Evolutionary conservation across 108 stramenopile species (phyloP).

Genomic region (Pseudonitzschia delicatissima): DNA sequence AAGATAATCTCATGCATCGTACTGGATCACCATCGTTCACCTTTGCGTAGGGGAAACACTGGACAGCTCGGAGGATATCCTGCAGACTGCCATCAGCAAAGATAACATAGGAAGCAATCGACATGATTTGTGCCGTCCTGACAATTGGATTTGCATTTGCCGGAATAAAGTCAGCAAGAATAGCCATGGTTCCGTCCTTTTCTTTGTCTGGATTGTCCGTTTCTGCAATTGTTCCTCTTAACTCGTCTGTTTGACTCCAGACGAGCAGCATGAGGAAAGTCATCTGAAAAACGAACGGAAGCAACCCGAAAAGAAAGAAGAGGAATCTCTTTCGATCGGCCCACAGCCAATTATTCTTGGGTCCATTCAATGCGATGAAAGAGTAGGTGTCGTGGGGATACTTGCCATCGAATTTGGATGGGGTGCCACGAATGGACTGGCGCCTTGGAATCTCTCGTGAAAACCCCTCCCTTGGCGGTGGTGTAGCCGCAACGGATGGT

Average conservation of each 20-base stretch:
- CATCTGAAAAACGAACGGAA: not conserved
- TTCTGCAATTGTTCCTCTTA: not conserved
- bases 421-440: too few species aligned
- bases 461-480: too few species aligned
- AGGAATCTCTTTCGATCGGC: not conserved
- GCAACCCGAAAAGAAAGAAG: not conserved
- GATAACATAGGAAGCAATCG: not conserved
- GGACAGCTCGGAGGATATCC: not conserved
- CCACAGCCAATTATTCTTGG: not conserved
- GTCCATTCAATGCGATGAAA: not conserved
- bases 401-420: too few species aligned
- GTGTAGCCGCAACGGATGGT: too few species aligned
- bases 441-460: too few species aligned
- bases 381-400: not conserved
- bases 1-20: not conserved
- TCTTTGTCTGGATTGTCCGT: not conserved
- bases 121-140: not conserved
- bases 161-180: not conserved
- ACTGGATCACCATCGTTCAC: not conserved
- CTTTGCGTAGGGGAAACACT: not conserved
- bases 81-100: not conserved
- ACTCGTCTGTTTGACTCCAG: not conserved
- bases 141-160: not conserved
- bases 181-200: too few species aligned
- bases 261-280: not conserved